phyloP scores from a whole-genome alignment of 2,329 filamentous ascomycete genomes.

The Drechslerella coelobrocha region DNA sequence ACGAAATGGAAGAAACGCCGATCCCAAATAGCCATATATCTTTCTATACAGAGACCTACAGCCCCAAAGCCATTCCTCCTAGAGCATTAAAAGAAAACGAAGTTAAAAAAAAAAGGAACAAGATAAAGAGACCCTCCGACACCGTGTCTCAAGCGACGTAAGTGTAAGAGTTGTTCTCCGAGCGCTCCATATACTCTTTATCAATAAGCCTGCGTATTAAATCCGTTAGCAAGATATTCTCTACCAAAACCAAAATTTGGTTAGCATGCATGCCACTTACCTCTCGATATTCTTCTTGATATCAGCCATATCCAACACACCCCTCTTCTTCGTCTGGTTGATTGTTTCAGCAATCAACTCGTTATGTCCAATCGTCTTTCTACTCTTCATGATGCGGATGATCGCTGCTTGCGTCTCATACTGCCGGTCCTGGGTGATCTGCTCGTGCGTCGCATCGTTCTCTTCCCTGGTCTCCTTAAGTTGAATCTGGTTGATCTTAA shows the following conservation, averaged over 20 bases:
- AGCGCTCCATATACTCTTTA: slow-evolving; percentile 88
- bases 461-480: slow-evolving; percentile 94
- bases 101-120: background rate
- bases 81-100: slow-evolving; percentile 2
- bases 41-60: too few relatives aligned
- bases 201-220: slow-evolving; percentile 74
- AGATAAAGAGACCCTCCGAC: background rate
- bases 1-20: too few relatives aligned
- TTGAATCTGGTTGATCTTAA: slow-evolving; percentile 99
- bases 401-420: slow-evolving; percentile 98
- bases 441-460: slow-evolving; percentile 90
- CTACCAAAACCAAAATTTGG: background rate
- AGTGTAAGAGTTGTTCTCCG: slow-evolving; percentile 71
- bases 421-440: slow-evolving; percentile 85
- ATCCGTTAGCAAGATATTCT: background rate
- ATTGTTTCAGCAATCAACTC: slow-evolving; percentile 92
- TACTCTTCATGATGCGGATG: slow-evolving; percentile 94
- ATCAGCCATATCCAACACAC: slow-evolving; percentile 80
- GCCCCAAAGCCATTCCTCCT: too few relatives aligned
- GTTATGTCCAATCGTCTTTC: slow-evolving; percentile 84
- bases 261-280: slow-evolving; percentile 62
- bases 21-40: too few relatives aligned
- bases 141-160: slow-evolving; percentile 68
- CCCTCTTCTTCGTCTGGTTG: slow-evolving; percentile 82
- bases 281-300: slow-evolving; percentile 99